phyloP scores from a whole-genome alignment of 176 grass and related monocot species.

The Aechmea fasciata region DNA sequence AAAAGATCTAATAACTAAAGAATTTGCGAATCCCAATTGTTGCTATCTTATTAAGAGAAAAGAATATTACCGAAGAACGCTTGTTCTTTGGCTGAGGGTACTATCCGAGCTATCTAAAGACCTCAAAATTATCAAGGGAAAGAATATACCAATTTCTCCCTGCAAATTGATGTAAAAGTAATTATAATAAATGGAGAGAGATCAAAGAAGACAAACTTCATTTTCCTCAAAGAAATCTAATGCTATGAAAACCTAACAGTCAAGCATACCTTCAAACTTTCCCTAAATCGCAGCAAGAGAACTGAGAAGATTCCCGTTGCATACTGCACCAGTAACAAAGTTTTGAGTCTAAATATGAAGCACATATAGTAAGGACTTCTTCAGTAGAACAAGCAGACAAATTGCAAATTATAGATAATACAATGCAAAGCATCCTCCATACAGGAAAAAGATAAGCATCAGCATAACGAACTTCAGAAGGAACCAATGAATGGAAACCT shows the following conservation, averaged over 20 bases:
- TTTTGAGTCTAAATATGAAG: slow-evolving; percentile 16
- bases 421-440: background rate
- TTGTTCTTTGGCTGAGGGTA: slow-evolving; percentile 63
- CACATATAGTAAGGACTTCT: background rate
- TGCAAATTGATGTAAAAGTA: slow-evolving; percentile 31
- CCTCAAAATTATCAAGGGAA: slow-evolving; percentile 96
- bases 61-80: slow-evolving; percentile 72
- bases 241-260: slow-evolving; percentile 12
- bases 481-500: slow-evolving; percentile 35
- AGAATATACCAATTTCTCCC: slow-evolving; percentile 99
- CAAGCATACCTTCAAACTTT: slow-evolving; percentile 82
- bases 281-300: slow-evolving; percentile 91
- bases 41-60: slow-evolving; percentile 8
- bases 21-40: slow-evolving; percentile 2
- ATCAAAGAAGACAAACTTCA: slow-evolving; percentile 23
- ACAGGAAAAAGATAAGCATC: slow-evolving; percentile 21
- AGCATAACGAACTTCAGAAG: slow-evolving; percentile 16
- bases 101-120: slow-evolving; percentile 84
- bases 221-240: background rate
- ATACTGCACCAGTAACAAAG: slow-evolving; percentile 59
- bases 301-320: slow-evolving; percentile 93
- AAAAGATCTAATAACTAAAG: background rate
- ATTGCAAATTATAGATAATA: background rate
- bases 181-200: slow-evolving; percentile 13
- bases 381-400: background rate